A percentile compares a stretch with the other conserved stretches of the same genome.
Conservation (phyloP, 2,329 filamentous ascomycete species). For the Calonectria multiphialidica region DNA sequence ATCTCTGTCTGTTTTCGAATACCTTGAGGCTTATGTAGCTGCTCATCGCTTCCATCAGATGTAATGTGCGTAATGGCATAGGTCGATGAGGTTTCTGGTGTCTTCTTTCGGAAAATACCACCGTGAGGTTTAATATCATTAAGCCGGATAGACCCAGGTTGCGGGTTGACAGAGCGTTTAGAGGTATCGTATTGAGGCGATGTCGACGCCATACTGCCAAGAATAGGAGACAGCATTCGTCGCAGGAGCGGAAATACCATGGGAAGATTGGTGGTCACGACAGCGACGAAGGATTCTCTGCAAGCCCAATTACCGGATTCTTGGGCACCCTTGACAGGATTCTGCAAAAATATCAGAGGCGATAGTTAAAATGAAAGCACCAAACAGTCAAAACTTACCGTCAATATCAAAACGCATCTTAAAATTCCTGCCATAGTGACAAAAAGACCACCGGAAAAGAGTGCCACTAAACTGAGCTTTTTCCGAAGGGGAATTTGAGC, state of each 20-base stretch:
- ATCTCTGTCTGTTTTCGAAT: not conserved
- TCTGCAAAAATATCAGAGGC: not conserved
- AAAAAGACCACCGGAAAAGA: slow-evolving; percentile 57
- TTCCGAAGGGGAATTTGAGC: slow-evolving; percentile 59
- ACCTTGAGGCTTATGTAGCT: not conserved
- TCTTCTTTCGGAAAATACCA: slow-evolving; percentile 2
- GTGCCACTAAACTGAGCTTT: slow-evolving; percentile 62
- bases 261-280: slow-evolving; percentile 50
- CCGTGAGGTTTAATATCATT: not conserved
- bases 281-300: slow-evolving; percentile 52
- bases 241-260: slow-evolving; percentile 54
- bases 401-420: slow-evolving; percentile 48
- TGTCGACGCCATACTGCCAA: not conserved
- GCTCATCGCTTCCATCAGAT: not conserved
- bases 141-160: not conserved
- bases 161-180: not conserved
- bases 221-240: slow-evolving; percentile 1
- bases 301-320: slow-evolving; percentile 49
- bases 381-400: slow-evolving; percentile 30
- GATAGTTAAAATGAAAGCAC: too few species aligned
- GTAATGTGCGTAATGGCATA: slow-evolving; percentile 6
- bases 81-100: not conserved
- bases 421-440: slow-evolving; percentile 50
- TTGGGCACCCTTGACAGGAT: slow-evolving; percentile 46
- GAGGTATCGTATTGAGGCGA: not conserved